Evolutionary conservation across 345 rosid genomes (phyloP).

Genomic region (Raphanus raphanistrum): DNA sequence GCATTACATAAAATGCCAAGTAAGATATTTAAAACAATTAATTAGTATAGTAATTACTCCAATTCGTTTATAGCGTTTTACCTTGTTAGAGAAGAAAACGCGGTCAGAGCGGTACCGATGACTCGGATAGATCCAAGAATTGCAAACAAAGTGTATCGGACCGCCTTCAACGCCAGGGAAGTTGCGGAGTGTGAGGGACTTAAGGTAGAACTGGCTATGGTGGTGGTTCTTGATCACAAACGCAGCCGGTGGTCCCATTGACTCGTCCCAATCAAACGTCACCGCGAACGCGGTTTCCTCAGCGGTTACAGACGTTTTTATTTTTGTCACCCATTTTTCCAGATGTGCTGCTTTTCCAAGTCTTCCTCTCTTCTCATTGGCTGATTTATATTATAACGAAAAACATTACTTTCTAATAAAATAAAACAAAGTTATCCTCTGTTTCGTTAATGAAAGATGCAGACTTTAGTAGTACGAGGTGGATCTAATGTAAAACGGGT

Average conservation of each 20-base stretch:
- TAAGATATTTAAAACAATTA: background rate
- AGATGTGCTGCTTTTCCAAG: constrained; percentile 61
- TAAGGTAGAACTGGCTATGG: constrained; percentile 67
- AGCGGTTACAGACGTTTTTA: constrained; percentile 50
- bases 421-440: background rate
- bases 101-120: constrained; percentile 67
- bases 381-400: constrained; percentile 29
- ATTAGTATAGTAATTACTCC: too few species aligned
- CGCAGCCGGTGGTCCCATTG: constrained; percentile 70
- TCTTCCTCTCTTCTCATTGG: constrained; percentile 48
- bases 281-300: constrained; percentile 50
- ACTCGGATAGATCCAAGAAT: constrained; percentile 89
- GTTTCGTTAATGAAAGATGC: background rate
- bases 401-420: background rate
- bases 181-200: constrained; percentile 53
- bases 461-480: constrained; percentile 2
- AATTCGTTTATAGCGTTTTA: constrained; percentile 28
- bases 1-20: background rate
- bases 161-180: constrained; percentile 39
- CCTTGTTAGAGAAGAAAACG: constrained; percentile 90
- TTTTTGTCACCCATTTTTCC: constrained; percentile 62
- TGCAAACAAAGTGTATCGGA: constrained; percentile 68
- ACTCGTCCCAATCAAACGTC: constrained; percentile 70
- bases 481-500: constrained; percentile 7
- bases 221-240: constrained; percentile 66